Percentiles rank a stretch among this genome's conserved stretches.
These are phyloP conservation scores for Nakazawaea populi DNA, from an alignment of 805 yeast species.

Conservation along the genomic window DNA sequence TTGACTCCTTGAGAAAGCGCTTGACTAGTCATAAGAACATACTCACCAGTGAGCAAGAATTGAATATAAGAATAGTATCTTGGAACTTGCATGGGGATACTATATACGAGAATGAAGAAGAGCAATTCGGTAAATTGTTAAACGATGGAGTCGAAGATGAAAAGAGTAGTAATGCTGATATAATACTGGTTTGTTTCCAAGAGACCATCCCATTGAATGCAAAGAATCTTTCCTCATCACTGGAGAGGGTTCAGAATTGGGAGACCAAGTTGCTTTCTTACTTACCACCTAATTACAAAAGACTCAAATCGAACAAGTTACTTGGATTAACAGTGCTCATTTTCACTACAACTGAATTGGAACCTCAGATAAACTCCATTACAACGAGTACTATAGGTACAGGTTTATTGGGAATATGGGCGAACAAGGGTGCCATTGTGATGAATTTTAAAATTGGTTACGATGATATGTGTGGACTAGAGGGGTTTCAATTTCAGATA, in stretches of 20 bases:
- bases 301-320: conserved; percentile 37
- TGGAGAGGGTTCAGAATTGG: conserved; percentile 28
- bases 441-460: conserved; percentile 36
- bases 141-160: neutral
- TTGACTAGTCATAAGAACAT: neutral
- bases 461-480: conserved; percentile 24
- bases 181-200: conserved; percentile 41
- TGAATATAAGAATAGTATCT: conserved; percentile 24
- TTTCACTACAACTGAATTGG: conserved; percentile 27
- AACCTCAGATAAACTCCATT: conserved; percentile 32
- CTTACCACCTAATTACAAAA: conserved; percentile 23
- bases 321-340: conserved; percentile 47
- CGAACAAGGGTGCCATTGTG: conserved; percentile 55
- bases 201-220: conserved; percentile 46
- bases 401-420: conserved; percentile 50
- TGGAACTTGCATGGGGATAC: conserved; percentile 32
- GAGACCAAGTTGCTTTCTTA: conserved; percentile 17
- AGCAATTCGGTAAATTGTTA: conserved; percentile 15
- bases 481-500: conserved; percentile 27
- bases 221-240: conserved; percentile 26
- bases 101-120: conserved; percentile 11
- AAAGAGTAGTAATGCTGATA: conserved; percentile 18
- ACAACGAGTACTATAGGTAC: conserved; percentile 44
- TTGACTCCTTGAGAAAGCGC: conserved; percentile 5
- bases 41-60: neutral